Conservation (phyloP, 306 rosid genomes). For the Echinosophora koreensis region DNA sequence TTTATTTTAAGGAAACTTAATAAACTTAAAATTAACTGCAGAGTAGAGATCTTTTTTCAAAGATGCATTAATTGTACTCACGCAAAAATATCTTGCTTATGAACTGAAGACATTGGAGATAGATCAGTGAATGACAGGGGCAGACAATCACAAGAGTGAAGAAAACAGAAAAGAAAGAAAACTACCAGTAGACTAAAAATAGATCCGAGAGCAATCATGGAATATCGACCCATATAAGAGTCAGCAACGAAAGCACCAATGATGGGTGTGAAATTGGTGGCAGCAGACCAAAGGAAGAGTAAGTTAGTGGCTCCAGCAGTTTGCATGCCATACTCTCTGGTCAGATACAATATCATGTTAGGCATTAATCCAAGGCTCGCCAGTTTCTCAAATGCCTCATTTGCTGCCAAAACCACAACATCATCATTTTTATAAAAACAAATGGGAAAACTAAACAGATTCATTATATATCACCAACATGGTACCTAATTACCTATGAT, state of each 20-base stretch:
- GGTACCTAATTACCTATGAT: slow-evolving; percentile 41
- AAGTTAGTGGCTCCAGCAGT: slow-evolving; percentile 45
- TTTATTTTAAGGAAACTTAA: no score
- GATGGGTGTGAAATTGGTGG: slow-evolving; percentile 42
- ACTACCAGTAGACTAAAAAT: slow-evolving; percentile 34
- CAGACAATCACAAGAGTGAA: background rate
- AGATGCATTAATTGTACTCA: no score
- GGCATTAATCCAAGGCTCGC: slow-evolving; percentile 46
- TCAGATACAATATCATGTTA: slow-evolving; percentile 50
- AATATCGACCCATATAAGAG: slow-evolving; percentile 43
- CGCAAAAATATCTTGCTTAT: background rate
- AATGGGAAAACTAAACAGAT: no score
- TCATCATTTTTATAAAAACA: background rate
- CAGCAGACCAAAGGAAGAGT: slow-evolving; percentile 44
- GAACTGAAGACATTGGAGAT: background rate
- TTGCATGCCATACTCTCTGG: slow-evolving; percentile 42
- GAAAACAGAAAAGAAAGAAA: slow-evolving; percentile 11
- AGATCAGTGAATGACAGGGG: background rate
- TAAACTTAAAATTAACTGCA: no score
- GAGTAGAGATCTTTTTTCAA: no score
- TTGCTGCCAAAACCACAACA: slow-evolving; percentile 35
- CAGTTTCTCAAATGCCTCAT: slow-evolving; percentile 47
- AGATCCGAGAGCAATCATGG: slow-evolving; percentile 44
- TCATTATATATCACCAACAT: background rate
- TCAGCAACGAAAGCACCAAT: slow-evolving; percentile 47